Evolutionary conservation across 805 yeast genomes (phyloP).

Genomic region (Lachancea waltii): DNA sequence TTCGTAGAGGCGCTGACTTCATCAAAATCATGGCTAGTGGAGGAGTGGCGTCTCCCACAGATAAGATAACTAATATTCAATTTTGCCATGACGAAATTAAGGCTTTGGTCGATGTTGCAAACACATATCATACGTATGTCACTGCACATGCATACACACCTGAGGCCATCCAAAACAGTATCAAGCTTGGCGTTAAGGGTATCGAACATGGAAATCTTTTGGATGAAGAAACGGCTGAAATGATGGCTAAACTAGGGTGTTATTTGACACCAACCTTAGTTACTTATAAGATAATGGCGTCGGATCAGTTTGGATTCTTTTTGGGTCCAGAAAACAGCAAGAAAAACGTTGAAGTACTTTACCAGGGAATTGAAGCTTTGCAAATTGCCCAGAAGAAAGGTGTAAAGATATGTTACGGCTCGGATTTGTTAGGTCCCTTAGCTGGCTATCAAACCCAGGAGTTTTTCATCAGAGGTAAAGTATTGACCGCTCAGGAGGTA

Average conservation of each 20-base stretch:
- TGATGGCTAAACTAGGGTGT: conserved; percentile 11
- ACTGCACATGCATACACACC: conserved; percentile 14
- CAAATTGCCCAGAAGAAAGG: conserved; percentile 8
- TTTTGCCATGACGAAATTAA: conserved; percentile 12
- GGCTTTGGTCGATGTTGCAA: conserved; percentile 10
- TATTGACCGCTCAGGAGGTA: conserved; percentile 9
- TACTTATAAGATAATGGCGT: conserved; percentile 11
- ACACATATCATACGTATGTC: conserved; percentile 11
- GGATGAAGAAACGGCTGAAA: conserved; percentile 10
- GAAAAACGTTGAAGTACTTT: conserved; percentile 9
- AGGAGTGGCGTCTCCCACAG: conserved; percentile 14
- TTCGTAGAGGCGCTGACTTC: conserved; percentile 13
- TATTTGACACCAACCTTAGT: conserved; percentile 12
- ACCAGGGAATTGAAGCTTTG: conserved; percentile 10
- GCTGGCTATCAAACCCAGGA: conserved; percentile 13
- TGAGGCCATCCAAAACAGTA: conserved; percentile 10
- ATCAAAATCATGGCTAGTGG: conserved; percentile 13
- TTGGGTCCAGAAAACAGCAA: conserved; percentile 7
- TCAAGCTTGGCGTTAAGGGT: conserved; percentile 11
- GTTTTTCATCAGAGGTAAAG: conserved; percentile 11
- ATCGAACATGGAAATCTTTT: conserved; percentile 12
- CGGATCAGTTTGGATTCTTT: conserved; percentile 10
- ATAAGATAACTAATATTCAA: conserved; percentile 11
- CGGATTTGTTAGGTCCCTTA: conserved; percentile 11
- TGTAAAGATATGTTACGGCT: conserved; percentile 12